Conservation (phyloP, 2,329 filamentous ascomycete species). For the Cladosporium sp. region DNA sequence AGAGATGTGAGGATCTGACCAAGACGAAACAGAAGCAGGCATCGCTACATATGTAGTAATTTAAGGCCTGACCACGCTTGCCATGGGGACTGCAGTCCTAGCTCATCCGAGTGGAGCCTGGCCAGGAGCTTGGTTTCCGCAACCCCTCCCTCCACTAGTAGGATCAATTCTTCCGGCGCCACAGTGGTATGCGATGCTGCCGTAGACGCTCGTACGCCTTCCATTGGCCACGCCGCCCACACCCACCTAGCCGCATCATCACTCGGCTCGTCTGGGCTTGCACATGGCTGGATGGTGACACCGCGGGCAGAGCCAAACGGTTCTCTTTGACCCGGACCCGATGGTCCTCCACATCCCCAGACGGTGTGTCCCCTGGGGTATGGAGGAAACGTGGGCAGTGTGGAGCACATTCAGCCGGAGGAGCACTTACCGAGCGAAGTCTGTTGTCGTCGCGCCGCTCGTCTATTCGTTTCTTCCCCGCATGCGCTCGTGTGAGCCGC, state of each 20-base stretch:
- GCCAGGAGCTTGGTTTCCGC: neutral
- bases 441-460: neutral
- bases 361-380: neutral
- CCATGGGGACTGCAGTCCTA: neutral
- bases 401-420: neutral
- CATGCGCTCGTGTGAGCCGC: neutral
- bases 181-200: neutral
- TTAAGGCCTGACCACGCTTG: neutral
- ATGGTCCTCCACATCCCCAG: conserved; percentile 1
- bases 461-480: conserved; percentile 6
- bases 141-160: neutral
- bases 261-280: no score
- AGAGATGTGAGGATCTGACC: neutral
- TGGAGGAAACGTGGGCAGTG: neutral
- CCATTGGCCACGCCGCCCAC: no score
- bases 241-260: no score
- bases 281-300: neutral
- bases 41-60: neutral
- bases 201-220: neutral
- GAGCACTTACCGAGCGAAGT: neutral
- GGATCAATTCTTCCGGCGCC: neutral
- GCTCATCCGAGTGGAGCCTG: neutral
- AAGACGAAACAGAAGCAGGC: neutral
- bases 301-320: neutral
- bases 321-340: neutral